Conservation (phyloP, 371 early-diverging fungal genomes). For the Mucor mucedo region DNA sequence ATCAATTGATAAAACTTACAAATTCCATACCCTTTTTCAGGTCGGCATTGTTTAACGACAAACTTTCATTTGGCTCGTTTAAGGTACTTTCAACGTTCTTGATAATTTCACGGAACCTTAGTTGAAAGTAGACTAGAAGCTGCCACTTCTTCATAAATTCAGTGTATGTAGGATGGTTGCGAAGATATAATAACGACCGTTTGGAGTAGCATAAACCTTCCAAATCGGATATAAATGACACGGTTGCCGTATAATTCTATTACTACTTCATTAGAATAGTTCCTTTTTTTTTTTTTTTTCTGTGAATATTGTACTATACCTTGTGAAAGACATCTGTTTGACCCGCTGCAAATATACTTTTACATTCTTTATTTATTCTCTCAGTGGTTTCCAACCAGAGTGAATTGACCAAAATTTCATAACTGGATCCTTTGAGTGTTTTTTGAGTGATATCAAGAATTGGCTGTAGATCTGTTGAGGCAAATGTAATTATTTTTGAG, state of each 20-base stretch:
- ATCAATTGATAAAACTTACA: not conserved
- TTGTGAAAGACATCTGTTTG: slow-evolving; percentile 76
- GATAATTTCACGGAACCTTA: slow-evolving; percentile 66
- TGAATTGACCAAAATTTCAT: slow-evolving; percentile 73
- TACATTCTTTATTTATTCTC: slow-evolving; percentile 54
- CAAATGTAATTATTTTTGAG: slow-evolving; percentile 60
- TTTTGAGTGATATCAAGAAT: slow-evolving; percentile 67
- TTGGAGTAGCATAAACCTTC: slow-evolving; percentile 59
- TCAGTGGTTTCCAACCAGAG: slow-evolving; percentile 65
- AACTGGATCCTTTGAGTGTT: slow-evolving; percentile 70
- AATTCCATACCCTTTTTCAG: not conserved
- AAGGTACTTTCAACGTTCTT: slow-evolving; percentile 50
- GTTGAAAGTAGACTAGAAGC: slow-evolving; percentile 74
- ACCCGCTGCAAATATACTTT: slow-evolving; percentile 71
- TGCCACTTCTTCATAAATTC: slow-evolving; percentile 83
- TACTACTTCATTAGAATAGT: not conserved
- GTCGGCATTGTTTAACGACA: not conserved
- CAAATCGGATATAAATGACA: slow-evolving; percentile 64
- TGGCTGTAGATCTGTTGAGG: slow-evolving; percentile 51
- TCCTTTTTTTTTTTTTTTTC: not conserved
- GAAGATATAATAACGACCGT: slow-evolving; percentile 57
- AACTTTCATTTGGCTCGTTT: slow-evolving; percentile 24
- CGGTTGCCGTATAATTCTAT: slow-evolving; percentile 70
- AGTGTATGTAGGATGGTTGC: slow-evolving; percentile 64
- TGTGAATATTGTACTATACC: slow-evolving; percentile 33